A percentile compares a stretch with the other conserved stretches of the same genome.
phyloP scores from a whole-genome alignment of 331 rosid species.

The Rosa hybrid region DNA sequence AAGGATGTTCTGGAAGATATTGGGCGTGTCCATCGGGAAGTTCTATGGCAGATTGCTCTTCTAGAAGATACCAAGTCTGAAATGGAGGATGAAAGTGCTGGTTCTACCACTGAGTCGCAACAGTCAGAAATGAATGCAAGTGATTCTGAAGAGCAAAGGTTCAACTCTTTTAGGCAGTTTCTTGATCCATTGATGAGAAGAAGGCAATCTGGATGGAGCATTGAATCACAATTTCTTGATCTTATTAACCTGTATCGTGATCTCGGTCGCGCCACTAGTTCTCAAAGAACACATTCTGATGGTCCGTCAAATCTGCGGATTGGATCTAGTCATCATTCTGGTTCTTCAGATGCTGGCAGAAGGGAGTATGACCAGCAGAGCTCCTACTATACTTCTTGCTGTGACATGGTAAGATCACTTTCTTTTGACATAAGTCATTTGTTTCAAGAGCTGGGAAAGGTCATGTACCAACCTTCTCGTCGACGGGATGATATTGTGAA shows the following conservation, averaged over 20 bases:
- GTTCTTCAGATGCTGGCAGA: constrained; percentile 56
- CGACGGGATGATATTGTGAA: constrained; percentile 86
- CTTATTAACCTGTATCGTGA: constrained; percentile 87
- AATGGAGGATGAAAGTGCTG: constrained; percentile 58
- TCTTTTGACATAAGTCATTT: constrained; percentile 92
- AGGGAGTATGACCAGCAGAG: constrained; percentile 78
- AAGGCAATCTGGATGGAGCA: constrained; percentile 86
- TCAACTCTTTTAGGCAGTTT: constrained; percentile 89
- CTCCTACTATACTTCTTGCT: constrained; percentile 68
- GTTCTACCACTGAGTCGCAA: constrained; percentile 66
- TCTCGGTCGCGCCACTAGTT: constrained; percentile 72
- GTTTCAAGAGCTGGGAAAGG: constrained; percentile 97
- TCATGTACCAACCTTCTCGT: constrained; percentile 91
- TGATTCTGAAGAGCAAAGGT: constrained; percentile 86
- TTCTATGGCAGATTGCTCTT: constrained; percentile 90
- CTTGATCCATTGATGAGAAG: constrained; percentile 89
- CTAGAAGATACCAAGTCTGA: constrained; percentile 82
- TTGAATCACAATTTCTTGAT: constrained; percentile 94
- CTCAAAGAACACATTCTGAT: constrained; percentile 61
- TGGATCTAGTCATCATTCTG: constrained; percentile 61
- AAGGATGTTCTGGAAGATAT: constrained; percentile 92
- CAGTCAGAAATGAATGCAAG: constrained; percentile 63
- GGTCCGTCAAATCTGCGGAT: constrained; percentile 55
- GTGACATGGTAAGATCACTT: constrained; percentile 89
- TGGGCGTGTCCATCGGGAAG: constrained; percentile 83